Evolutionary conservation across 352 stramenopile genomes (phyloP).

Genomic region (Globisporangium recalcitrans): DNA sequence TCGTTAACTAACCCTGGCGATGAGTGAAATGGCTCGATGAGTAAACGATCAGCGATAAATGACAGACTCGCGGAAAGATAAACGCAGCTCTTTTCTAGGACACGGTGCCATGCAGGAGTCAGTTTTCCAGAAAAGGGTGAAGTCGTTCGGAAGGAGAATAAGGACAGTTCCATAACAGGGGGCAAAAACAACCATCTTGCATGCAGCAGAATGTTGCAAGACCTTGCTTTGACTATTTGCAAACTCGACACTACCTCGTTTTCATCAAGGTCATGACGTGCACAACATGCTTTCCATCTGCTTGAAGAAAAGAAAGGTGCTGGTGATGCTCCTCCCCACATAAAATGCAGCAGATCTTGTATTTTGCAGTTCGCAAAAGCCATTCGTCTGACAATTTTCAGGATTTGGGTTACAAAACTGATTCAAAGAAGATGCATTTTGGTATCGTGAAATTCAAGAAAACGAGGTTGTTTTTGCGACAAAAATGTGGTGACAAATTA

Average conservation of each 20-base stretch:
- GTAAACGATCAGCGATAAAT: neutral
- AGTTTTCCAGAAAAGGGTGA: neutral
- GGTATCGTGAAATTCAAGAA: neutral
- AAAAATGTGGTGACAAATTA: neutral
- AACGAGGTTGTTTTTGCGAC: neutral
- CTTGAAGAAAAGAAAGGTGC: neutral
- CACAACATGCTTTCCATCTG: neutral
- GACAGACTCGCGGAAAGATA: neutral
- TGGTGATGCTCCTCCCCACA: no score
- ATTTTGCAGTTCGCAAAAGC: neutral
- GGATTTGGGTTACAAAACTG: no score
- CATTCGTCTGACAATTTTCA: neutral
- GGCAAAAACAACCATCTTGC: neutral
- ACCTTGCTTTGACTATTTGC: neutral
- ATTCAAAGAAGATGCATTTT: no score
- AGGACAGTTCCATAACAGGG: neutral
- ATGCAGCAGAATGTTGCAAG: no score
- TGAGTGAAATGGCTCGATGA: neutral
- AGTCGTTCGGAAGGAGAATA: neutral
- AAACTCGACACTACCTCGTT: fast-evolving
- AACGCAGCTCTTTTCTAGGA: neutral
- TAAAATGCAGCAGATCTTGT: no score
- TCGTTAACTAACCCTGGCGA: neutral
- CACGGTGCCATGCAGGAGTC: neutral
- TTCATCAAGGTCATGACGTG: neutral